These are phyloP conservation scores for Rhododendron vialii DNA, from an alignment of 148 eudicot genomes.

Conservation along the genomic window DNA sequence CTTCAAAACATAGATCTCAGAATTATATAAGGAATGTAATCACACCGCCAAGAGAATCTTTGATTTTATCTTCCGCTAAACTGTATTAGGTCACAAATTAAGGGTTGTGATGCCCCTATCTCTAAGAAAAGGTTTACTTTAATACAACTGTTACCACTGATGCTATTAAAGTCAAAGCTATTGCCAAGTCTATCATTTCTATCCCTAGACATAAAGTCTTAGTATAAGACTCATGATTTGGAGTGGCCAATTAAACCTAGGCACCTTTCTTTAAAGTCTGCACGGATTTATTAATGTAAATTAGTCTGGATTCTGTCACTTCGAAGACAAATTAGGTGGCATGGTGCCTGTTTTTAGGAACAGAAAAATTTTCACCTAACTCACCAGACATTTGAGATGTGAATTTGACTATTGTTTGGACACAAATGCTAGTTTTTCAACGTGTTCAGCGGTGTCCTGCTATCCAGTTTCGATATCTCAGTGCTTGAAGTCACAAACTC, in stretches of 20 bases:
- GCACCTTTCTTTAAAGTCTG: not conserved
- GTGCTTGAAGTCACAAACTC: not conserved
- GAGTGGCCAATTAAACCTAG: not conserved
- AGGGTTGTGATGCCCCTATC: not conserved
- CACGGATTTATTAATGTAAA: not conserved
- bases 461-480: not conserved
- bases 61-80: not conserved
- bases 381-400: not conserved
- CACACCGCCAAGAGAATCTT: conserved; percentile 4
- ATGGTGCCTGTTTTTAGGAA: not conserved
- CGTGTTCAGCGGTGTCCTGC: not conserved
- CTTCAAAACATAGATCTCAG: not conserved
- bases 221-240: not conserved
- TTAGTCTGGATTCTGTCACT: not conserved
- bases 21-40: not conserved
- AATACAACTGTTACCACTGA: not conserved
- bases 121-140: not conserved
- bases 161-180: not conserved
- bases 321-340: not conserved
- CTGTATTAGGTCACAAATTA: not conserved
- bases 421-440: not conserved
- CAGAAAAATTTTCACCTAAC: not conserved
- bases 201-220: not conserved
- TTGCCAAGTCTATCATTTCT: not conserved
- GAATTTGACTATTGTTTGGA: not conserved